These are phyloP conservation scores for Nicotiana tabacum DNA, from an alignment of 257 asterid genomes.

Conservation along the genomic window DNA sequence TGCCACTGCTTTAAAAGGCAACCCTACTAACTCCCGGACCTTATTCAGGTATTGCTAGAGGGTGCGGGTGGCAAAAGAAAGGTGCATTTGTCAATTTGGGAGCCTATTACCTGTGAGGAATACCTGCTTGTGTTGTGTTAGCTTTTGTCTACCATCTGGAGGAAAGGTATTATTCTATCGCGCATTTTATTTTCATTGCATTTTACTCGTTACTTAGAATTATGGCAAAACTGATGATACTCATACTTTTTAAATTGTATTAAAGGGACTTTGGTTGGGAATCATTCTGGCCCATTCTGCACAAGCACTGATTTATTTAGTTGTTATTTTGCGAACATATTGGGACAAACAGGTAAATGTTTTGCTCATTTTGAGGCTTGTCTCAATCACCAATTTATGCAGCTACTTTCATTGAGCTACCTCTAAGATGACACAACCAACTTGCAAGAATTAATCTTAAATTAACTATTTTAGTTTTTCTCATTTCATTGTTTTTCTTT, in stretches of 20 bases:
- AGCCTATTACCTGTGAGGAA: constrained; percentile 53
- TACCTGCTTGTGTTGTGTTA: constrained; percentile 43
- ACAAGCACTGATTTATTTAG: constrained; percentile 43
- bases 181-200: background rate
- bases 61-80: constrained; percentile 82
- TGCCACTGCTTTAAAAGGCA: too few relatives aligned
- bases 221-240: background rate
- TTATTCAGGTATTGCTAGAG: constrained; percentile 17
- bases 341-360: constrained; percentile 57
- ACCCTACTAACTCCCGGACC: too few relatives aligned
- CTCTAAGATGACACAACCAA: background rate
- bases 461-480: too few relatives aligned
- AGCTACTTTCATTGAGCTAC: background rate
- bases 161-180: constrained; percentile 44
- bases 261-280: constrained; percentile 63
- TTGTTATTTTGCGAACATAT: constrained; percentile 41
- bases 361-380: background rate
- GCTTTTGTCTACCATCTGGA: constrained; percentile 53
- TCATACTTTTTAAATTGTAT: background rate
- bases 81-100: constrained; percentile 61
- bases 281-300: constrained; percentile 46
- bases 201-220: background rate
- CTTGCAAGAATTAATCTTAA: background rate
- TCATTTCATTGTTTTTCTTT: background rate
- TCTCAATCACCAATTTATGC: background rate